A percentile compares a stretch with the other conserved stretches of the same genome.
These are phyloP conservation scores for Venturia carpophila DNA, from an alignment of 2,329 filamentous ascomycete genomes.

Conservation along the genomic window DNA sequence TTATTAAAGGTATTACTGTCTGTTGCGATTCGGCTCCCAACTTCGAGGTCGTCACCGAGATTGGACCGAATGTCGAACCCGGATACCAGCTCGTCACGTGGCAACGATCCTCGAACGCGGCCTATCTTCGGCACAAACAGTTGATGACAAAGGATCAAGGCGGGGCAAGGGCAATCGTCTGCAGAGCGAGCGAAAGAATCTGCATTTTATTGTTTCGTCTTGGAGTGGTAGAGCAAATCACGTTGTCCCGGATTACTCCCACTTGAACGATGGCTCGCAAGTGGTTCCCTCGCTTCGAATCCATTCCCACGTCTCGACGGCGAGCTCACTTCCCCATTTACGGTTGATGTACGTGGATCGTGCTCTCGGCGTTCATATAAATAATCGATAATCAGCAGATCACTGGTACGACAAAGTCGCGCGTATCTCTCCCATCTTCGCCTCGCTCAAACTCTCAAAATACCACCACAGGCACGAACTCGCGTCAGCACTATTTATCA, in stretches of 20 bases:
- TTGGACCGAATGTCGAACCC: neutral
- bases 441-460: neutral
- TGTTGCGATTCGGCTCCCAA: neutral
- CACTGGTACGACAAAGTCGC: neutral
- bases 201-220: too few species aligned
- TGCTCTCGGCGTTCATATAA: neutral
- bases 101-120: too few species aligned
- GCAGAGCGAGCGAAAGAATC: too few species aligned
- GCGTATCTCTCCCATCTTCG: neutral
- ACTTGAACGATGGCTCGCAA: neutral
- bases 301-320: neutral
- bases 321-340: neutral
- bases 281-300: too few species aligned
- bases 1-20: neutral
- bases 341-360: conserved; percentile 2
- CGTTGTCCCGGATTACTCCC: neutral
- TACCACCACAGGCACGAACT: too few species aligned
- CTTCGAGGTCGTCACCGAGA: neutral
- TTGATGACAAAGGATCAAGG: too few species aligned
- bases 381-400: neutral
- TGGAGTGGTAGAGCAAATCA: neutral
- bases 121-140: too few species aligned
- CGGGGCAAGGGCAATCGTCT: too few species aligned
- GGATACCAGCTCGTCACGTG: neutral
- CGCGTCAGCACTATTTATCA: neutral